Conservation (phyloP, 768 basidiomycete genomes). For the Galerina sulciceps region DNA sequence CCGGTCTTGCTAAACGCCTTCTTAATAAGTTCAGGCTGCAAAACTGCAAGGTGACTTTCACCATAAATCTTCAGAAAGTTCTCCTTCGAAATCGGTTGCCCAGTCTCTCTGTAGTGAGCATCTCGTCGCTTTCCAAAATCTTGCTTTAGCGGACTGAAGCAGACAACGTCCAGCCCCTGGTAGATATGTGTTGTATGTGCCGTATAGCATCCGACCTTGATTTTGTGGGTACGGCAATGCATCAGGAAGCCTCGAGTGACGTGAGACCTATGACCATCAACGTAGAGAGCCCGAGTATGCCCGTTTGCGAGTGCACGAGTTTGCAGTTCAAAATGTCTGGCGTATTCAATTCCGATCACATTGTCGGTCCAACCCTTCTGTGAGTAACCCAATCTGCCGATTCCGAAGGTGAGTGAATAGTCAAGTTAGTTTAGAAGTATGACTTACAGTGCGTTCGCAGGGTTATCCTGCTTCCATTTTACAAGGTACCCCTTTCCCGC, state of each 20-base stretch:
- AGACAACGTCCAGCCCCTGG: conserved; percentile 46
- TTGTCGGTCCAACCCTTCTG: conserved; percentile 39
- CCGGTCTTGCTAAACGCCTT: conserved; percentile 27
- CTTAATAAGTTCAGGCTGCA: conserved; percentile 35
- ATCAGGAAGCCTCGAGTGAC: conserved; percentile 40
- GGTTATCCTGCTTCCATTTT: conserved; percentile 32
- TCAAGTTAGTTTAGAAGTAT: conserved; percentile 12
- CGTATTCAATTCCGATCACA: conserved; percentile 39
- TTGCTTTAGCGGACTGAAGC: conserved; percentile 31
- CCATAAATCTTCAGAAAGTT: conserved; percentile 41
- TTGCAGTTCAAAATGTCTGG: conserved; percentile 35
- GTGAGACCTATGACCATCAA: conserved; percentile 47
- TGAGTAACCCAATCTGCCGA: conserved; percentile 23
- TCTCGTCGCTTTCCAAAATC: conserved; percentile 19
- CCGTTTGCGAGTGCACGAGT: conserved; percentile 30
- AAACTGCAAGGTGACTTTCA: conserved; percentile 29
- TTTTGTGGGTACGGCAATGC: conserved; percentile 37
- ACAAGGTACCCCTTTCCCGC: conserved; percentile 32
- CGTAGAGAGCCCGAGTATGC: conserved; percentile 29
- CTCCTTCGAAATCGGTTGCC: conserved; percentile 29
- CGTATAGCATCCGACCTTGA: conserved; percentile 49
- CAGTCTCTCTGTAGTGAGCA: conserved; percentile 10
- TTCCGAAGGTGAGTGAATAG: conserved; percentile 1
- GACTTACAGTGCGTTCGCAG: conserved; percentile 25
- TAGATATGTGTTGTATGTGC: conserved; percentile 47